Base-by-base conservation (phyloP, 176 grass and related monocot genomes). In the Tillandsia leiboldiana region DNA sequence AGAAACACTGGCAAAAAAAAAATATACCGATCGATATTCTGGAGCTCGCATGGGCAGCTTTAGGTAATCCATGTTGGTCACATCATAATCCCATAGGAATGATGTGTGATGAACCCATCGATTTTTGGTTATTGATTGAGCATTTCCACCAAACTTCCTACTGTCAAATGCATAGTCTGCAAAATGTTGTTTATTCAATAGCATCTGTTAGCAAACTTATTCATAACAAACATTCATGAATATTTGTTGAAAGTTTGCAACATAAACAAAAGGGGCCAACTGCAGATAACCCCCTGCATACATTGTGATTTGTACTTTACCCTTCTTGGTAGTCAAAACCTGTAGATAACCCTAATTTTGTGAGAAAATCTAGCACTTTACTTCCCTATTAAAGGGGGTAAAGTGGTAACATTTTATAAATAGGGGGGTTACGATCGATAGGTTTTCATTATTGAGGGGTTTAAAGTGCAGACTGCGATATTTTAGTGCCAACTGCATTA, bases 101-200 rank as follows among this genome's bases (percentile, higher is more conserved):
- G 94, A 97, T 14, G 89, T 93, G 68, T 97, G 94, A 82, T 93
- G 94, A 77, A 97, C 86, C 94, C 86, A 97, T 52, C 84, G 80
- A 57, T 90, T 82, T 87, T 85, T 97, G 1, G 82, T 97, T 77
- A 97, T 97, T 18, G 89, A 97, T 67, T 97, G 94, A 65, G 89
- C 94, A 92, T 97, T 97, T 72, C 94, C 86, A 26, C 89, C 94
- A 78, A 92, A 97, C 61, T 96, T 97, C 9, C n/a, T 75, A 62
- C 79, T 70, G 59, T 71, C 73, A 79, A 93, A 92, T 59, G 84
- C 86, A 84, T 92, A 97, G 77, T 92, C 94, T 97, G 84, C 15
- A 74, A 78, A 87, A 54, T 54, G 64, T 54, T 12, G 56, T 48
- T 47, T 50, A 22, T 52, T 12, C 47, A 47, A 64, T 22, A 73